phyloP scores from a whole-genome alignment of 805 yeast species.

The Grigorovia humatica region DNA sequence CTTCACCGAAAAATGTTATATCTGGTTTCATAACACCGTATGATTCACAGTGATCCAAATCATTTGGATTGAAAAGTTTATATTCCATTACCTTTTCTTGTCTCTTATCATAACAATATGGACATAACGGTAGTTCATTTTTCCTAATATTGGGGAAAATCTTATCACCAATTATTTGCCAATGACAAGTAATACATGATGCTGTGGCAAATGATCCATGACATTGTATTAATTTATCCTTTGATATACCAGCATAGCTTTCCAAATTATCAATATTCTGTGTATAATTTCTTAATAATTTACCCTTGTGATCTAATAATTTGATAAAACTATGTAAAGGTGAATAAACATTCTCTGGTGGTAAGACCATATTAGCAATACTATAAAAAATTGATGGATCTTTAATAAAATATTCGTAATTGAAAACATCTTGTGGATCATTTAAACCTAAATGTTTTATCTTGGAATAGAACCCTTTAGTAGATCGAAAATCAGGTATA shows the following conservation, averaged over 20 bases:
- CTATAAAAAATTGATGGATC: constrained; percentile 76
- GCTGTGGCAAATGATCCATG: constrained; percentile 90
- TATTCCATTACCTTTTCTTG: constrained; percentile 10
- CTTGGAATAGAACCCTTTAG: constrained; percentile 69
- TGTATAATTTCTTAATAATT: constrained; percentile 73
- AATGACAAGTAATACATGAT: constrained; percentile 67
- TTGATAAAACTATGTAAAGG: constrained; percentile 77
- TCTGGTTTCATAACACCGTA: constrained; percentile 87
- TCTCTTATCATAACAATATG: constrained; percentile 45
- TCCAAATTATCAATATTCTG: constrained; percentile 87
- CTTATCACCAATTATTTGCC: constrained; percentile 52
- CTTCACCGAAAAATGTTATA: constrained; percentile 86
- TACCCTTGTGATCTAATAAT: constrained; percentile 60
- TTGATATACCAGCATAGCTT: constrained; percentile 58
- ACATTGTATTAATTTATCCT: constrained; percentile 69
- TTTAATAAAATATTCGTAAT: constrained; percentile 50
- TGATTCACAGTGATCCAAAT: constrained; percentile 30
- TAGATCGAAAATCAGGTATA: constrained; percentile 85
- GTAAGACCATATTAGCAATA: constrained; percentile 74
- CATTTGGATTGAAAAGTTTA: not conserved
- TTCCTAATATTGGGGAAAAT: constrained; percentile 50
- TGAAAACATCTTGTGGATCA: constrained; percentile 89
- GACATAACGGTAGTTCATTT: constrained; percentile 61
- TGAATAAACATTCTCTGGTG: constrained; percentile 54
- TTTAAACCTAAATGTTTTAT: constrained; percentile 56